Conservation (phyloP, 164 flowering plant genomes). For the Kalanchoe fedtschenkoi region DNA sequence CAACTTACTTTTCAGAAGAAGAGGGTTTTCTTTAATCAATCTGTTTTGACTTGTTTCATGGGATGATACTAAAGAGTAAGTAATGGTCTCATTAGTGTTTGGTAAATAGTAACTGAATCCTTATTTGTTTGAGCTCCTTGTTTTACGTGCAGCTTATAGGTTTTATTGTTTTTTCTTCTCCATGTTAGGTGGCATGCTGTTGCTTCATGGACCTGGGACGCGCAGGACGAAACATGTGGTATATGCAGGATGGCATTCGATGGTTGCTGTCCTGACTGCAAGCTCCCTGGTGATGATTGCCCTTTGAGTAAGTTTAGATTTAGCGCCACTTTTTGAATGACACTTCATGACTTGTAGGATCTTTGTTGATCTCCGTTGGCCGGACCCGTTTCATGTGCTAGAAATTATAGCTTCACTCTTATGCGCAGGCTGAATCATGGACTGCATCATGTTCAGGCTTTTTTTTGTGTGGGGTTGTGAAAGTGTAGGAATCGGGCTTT, state of each 20-base stretch:
- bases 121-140: not conserved
- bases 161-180: not conserved
- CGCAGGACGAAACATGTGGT: conserved; percentile 94
- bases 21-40: not conserved
- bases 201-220: conserved; percentile 99
- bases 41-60: not conserved
- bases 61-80: not conserved
- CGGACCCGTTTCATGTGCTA: no score
- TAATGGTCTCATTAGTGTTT: not conserved
- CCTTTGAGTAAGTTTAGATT: conserved; percentile 56
- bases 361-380: no score
- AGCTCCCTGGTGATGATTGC: conserved; percentile 94
- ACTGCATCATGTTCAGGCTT: no score
- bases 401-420: no score
- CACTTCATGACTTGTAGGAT: no score
- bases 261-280: conserved; percentile 96
- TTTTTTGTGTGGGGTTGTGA: no score
- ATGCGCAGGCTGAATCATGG: no score
- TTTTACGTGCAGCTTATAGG: not conserved
- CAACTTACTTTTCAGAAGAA: not conserved
- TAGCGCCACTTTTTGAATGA: no score
- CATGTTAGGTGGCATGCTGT: conserved; percentile 82
- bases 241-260: conserved; percentile 98
- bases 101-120: not conserved
- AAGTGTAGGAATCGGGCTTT: no score